Evolutionary conservation across 1,284 basidiomycete species (phyloP).

Genomic region (Pisolithus thermaeus): DNA sequence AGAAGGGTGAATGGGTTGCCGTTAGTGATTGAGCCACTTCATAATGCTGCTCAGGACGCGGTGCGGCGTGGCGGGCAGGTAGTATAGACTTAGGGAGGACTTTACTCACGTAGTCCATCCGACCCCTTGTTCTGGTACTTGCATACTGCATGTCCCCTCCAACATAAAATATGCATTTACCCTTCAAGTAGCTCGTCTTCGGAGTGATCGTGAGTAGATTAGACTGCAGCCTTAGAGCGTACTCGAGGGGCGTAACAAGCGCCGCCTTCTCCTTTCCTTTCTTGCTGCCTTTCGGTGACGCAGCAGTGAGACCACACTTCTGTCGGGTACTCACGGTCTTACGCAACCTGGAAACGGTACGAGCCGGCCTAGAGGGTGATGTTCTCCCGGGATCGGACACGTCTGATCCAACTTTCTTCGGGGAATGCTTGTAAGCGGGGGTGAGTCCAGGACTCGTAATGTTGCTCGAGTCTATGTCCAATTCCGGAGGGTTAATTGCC

Average conservation of each 20-base stretch:
- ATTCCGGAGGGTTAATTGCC: slow-evolving; percentile 7
- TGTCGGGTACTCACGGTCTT: slow-evolving; percentile 10
- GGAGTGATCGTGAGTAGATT: slow-evolving; percentile 14
- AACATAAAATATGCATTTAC: slow-evolving; percentile 50
- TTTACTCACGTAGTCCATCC: slow-evolving; percentile 53
- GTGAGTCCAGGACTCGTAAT: slow-evolving; percentile 18
- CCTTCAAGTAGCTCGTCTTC: slow-evolving; percentile 37
- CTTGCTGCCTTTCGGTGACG: slow-evolving; percentile 11
- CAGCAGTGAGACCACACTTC: slow-evolving; percentile 14
- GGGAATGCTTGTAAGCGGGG: slow-evolving; percentile 1
- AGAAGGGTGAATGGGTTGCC: not conserved
- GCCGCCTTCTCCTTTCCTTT: slow-evolving; percentile 20
- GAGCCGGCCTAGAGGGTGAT: not conserved
- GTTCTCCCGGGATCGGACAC: not conserved
- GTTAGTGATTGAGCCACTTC: not conserved
- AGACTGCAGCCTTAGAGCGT: slow-evolving; percentile 32
- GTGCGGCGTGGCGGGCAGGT: not conserved
- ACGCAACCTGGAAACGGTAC: slow-evolving; percentile 6
- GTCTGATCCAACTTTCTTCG: not conserved
- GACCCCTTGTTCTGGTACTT: slow-evolving; percentile 41
- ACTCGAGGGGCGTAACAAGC: slow-evolving; percentile 33
- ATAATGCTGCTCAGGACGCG: not conserved
- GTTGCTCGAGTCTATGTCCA: slow-evolving; percentile 8
- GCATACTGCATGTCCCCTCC: slow-evolving; percentile 53
- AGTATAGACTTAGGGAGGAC: not conserved